Evolutionary conservation across 352 stramenopile genomes (phyloP), one percentile per base, ranked within the genome.

Genomic region (Pythium sukuiense): DNA sequence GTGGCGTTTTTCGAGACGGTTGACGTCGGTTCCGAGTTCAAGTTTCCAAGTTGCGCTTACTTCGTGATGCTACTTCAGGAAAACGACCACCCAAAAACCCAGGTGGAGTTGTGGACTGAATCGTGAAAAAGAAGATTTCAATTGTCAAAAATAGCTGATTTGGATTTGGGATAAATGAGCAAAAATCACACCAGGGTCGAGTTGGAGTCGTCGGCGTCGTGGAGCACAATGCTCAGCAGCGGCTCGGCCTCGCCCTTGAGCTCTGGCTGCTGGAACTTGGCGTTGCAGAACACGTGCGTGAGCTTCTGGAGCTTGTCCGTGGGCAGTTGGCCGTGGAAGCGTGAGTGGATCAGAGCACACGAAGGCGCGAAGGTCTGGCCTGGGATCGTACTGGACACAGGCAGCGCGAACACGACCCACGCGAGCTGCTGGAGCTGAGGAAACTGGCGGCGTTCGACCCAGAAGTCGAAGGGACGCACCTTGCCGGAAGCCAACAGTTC

Each of bases 251-350:
- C 60, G 29, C 32, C 55, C 33, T 69, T 73, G 39, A 56, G 37
- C n/a, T 72, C 62, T 9, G 50, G 54, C 13, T 72, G 55, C 35
- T 66, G 49, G 46, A 59, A 72, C 63, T 76, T 80, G 12, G 75
- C 63, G 60, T 88, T 91, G 71, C 80, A 87, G 48, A 84, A 79
- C 29, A 91, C 62, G 53, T 87, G 77, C n/a, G 67, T 82, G 32
- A 91, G 73, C 50, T 88, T 82, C 55, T 81, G 61, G 4, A 91
- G 63, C 67, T 87, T 80, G 16, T 80, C 72, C 3, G 59, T 9
- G 13, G 72, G 52, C 16, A 91, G 59, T 35, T 73, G 76, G 24
- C 39, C 37, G 59, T 76, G 65, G 58, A 88, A 88, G 8, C 75
- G 73, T 12, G 75, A 74, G 64, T 86, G 72, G 29, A 88, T 62